Evolutionary conservation across 2,329 filamentous ascomycete genomes (phyloP), one percentile per base, ranked within the genome.

Genomic region (Xylaria sp.): DNA sequence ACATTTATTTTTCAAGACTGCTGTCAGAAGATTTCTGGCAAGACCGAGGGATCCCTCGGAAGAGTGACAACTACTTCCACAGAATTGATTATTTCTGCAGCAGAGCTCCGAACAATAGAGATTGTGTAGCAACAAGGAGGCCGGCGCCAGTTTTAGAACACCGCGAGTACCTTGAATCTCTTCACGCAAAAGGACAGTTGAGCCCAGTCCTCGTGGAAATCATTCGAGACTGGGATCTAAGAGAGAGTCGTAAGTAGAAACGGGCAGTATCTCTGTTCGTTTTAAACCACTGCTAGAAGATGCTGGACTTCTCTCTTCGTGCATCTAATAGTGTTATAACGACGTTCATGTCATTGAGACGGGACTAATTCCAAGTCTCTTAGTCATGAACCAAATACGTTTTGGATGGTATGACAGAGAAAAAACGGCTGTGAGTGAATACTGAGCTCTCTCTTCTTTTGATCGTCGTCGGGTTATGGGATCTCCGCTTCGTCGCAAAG

Each of bases 51-150:
- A 55, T 55, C 21, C 39, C 62, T 9, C 54, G 60, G 21, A 70
- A 70, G 30, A 70, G 66, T 21, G 62, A 66, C 32, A 27, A 45
- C 36, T 61, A 36, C 24, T 69, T 70, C 51, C 54, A 61, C 36
- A 34, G 21, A 4, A 24, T 36, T 3, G 14, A 30, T 8, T 45
- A 12, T 24, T 69, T 69, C 27, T 19, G 14, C 9, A 57, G 50
- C 27, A 14, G 19, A 14, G 12, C 2, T 11, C 19, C 17, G 2
- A 19, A 64, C 32, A 1, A 30, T 12, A 36, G 32, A 6, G 7
- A n/a, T 9, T 4, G 3, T 30, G 47, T 4, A 59, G 34, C 9
- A 6, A 14, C 2, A 1, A 14, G 34, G 11, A 42, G 39, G 39
- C 39, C 39, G 39, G 8, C 39, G 8, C 54, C 58, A 3, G 8